Conservation (phyloP, 805 yeast species). For the Saturnispora dispora region DNA sequence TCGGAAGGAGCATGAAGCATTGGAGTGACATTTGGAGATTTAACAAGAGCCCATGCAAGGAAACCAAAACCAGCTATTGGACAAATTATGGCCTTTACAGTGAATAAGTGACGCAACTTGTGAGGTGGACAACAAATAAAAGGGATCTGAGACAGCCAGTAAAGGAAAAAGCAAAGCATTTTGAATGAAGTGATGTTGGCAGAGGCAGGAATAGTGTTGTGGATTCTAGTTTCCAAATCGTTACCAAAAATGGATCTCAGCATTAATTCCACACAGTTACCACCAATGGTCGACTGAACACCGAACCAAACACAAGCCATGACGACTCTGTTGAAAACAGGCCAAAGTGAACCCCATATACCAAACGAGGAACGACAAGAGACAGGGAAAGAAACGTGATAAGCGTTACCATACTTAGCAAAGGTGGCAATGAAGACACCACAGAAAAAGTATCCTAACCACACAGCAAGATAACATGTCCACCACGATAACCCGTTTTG, state of each 20-base stretch:
- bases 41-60: slow-evolving; percentile 24
- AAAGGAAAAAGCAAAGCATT: slow-evolving; percentile 35
- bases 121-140: slow-evolving; percentile 38
- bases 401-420: slow-evolving; percentile 40
- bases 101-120: slow-evolving; percentile 23
- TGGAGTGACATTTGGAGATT: slow-evolving; percentile 27
- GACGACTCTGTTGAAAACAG: slow-evolving; percentile 35
- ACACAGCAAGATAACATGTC: slow-evolving; percentile 15
- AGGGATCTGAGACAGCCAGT: slow-evolving; percentile 35
- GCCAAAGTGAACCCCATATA: slow-evolving; percentile 35
- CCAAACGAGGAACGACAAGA: slow-evolving; percentile 39
- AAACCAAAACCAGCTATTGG: slow-evolving; percentile 7
- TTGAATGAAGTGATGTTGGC: slow-evolving; percentile 34
- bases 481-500: slow-evolving; percentile 17
- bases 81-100: slow-evolving; percentile 21
- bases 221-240: slow-evolving; percentile 18
- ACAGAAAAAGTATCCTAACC: slow-evolving; percentile 19
- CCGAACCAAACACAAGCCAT: slow-evolving; percentile 40
- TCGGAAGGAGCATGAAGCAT: slow-evolving; percentile 12
- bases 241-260: slow-evolving; percentile 28
- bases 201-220: slow-evolving; percentile 31
- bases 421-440: slow-evolving; percentile 36
- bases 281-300: slow-evolving; percentile 39
- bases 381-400: slow-evolving; percentile 43
- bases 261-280: slow-evolving; percentile 32